Conservation (phyloP, 108 stramenopile genomes). For the Fistulifera pelliculosa region DNA sequence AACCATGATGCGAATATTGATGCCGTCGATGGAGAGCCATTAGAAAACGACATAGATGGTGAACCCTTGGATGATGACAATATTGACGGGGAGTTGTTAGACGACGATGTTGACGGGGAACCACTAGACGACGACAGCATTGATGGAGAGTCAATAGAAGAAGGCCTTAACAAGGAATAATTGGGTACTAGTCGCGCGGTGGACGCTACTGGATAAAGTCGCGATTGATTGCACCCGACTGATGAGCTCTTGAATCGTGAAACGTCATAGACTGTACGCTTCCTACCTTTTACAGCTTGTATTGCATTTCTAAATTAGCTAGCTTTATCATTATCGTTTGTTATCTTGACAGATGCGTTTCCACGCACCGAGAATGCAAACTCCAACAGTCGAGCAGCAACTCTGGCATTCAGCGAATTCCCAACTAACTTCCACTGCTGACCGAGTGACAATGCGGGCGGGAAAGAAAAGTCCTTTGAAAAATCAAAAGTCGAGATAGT, state of each 20-base stretch:
- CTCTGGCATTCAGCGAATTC: slow-evolving; percentile 69
- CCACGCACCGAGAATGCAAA: slow-evolving; percentile 22
- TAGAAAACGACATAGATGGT: slow-evolving; percentile 23
- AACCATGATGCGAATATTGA: slow-evolving; percentile 10
- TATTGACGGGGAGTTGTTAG: slow-evolving; percentile 22
- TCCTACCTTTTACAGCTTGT: too few species aligned
- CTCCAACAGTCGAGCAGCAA: slow-evolving; percentile 53
- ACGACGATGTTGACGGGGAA: slow-evolving; percentile 9
- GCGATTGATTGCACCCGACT: too few species aligned
- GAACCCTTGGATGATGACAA: slow-evolving; percentile 15
- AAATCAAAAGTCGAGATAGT: slow-evolving; percentile 78
- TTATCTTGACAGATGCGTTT: background rate
- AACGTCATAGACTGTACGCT: too few species aligned
- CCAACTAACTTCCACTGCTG: slow-evolving; percentile 84
- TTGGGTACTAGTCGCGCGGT: too few species aligned
- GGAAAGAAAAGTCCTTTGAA: slow-evolving; percentile 44
- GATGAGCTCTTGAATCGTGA: too few species aligned
- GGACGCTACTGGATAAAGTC: too few species aligned
- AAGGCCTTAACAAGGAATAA: too few species aligned
- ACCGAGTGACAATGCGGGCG: slow-evolving; percentile 29
- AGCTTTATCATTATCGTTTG: background rate
- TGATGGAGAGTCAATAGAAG: too few species aligned
- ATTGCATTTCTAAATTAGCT: too few species aligned
- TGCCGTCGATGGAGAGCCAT: slow-evolving; percentile 28
- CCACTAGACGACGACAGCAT: background rate